These are phyloP conservation scores for Phytopythium vexans DNA, from an alignment of 352 stramenopile species.

Conservation along the genomic window DNA sequence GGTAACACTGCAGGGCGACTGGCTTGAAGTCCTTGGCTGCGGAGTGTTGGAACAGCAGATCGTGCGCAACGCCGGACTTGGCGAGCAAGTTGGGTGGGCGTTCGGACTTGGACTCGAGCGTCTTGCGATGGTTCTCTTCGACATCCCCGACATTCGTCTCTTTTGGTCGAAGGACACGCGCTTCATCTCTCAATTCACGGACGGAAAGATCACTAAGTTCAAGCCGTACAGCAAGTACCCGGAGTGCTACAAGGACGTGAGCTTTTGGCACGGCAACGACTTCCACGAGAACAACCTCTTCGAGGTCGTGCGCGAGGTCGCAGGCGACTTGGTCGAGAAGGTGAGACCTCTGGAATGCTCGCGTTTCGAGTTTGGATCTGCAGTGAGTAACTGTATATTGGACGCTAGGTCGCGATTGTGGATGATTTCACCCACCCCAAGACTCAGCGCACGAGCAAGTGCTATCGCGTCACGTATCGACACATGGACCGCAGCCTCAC, in stretches of 20 bases:
- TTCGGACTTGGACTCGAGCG: conserved; percentile 98
- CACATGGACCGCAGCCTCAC: conserved; percentile 98
- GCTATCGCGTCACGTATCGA: conserved; percentile 98
- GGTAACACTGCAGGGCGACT: conserved; percentile 75
- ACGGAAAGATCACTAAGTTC: conserved; percentile 95
- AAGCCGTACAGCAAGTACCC: conserved; percentile 99
- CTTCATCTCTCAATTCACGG: conserved; percentile 92
- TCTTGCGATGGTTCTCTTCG: conserved; percentile 98
- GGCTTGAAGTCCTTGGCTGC: conserved; percentile 98
- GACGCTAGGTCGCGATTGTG: conserved; percentile 72
- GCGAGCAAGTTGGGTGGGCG: conserved; percentile 94
- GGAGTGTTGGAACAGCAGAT: conserved; percentile 97
- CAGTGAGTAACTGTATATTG: conserved; percentile 4
- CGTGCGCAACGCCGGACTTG: conserved; percentile 81
- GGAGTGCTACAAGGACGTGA: conserved; percentile 98
- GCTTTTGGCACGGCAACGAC: conserved; percentile 92
- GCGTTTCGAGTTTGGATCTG: neutral
- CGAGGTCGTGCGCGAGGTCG: conserved; percentile 95
- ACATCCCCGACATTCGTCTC: conserved; percentile 99
- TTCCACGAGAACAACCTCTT: conserved; percentile 98
- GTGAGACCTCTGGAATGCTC: conserved; percentile 18
- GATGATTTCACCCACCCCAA: conserved; percentile 98
- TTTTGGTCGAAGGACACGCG: conserved; percentile 98
- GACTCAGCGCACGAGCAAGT: conserved; percentile 93
- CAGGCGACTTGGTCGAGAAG: conserved; percentile 97